Evolutionary conservation across 257 asterid species (phyloP).

Genomic region (Solanum appendiculatum): DNA sequence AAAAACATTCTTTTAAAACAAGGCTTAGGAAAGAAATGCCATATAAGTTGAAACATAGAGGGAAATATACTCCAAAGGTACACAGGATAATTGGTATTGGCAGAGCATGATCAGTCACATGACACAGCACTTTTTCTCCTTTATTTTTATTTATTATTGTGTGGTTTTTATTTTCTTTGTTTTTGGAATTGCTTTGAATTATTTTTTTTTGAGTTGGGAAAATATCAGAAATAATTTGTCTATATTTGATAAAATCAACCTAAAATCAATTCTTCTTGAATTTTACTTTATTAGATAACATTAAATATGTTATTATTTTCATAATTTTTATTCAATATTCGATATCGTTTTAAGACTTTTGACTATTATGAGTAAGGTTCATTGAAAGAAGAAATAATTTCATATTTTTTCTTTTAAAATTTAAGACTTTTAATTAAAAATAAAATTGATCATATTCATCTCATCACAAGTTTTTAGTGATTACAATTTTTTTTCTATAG

Average conservation of each 20-base stretch:
- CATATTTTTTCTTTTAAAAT: background rate
- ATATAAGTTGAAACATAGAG: background rate
- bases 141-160: background rate
- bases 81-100: background rate
- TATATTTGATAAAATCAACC: background rate
- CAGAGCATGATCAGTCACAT: background rate
- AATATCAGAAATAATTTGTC: background rate
- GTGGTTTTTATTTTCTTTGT: background rate
- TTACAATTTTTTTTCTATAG: too few relatives aligned
- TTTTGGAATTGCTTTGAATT: background rate
- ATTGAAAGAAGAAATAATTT: too few relatives aligned
- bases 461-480: too few relatives aligned
- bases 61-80: background rate
- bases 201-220: background rate
- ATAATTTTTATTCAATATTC: too few relatives aligned
- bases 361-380: background rate
- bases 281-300: too few relatives aligned
- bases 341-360: too few relatives aligned
- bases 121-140: background rate
- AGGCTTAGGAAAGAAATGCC: background rate
- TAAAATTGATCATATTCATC: too few relatives aligned
- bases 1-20: background rate
- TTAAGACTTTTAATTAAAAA: too few relatives aligned
- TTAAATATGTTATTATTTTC: too few relatives aligned
- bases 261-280: fast-evolving